These are phyloP conservation scores for Chaetomium tenue DNA, from an alignment of 495 filamentous ascomycete species.

Conservation along the genomic window DNA sequence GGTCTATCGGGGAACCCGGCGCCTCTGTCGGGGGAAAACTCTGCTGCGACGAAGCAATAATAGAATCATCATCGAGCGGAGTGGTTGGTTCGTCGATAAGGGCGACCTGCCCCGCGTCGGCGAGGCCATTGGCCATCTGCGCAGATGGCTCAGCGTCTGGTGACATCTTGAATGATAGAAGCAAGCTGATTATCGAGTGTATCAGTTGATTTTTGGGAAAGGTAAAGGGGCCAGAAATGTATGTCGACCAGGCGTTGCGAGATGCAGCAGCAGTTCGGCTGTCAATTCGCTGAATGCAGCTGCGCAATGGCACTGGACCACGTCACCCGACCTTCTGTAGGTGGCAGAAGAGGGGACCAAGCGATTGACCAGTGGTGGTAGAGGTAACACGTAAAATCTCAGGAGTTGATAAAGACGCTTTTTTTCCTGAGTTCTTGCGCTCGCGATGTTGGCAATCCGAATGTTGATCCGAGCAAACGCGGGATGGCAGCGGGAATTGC, in stretches of 20 bases:
- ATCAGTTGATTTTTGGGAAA: not conserved
- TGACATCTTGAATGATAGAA: constrained; percentile 21
- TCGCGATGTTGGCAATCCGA: not conserved
- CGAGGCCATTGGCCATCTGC: constrained; percentile 32
- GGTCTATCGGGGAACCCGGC: constrained; percentile 43
- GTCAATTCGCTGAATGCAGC: constrained; percentile 9
- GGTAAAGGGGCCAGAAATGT: not conserved
- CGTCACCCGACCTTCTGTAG: constrained; percentile 17
- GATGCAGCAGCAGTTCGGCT: not conserved
- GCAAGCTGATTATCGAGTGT: not conserved
- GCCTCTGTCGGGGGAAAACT: constrained; percentile 48
- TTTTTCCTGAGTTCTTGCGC: constrained; percentile 21
- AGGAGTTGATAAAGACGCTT: not conserved
- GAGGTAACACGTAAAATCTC: not conserved
- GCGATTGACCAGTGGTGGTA: not conserved
- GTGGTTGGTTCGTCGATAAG: constrained; percentile 41
- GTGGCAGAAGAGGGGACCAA: constrained; percentile 1
- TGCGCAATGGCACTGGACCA: constrained; percentile 20
- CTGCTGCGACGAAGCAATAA: constrained; percentile 39
- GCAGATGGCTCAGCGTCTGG: constrained; percentile 27
- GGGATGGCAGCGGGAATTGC: constrained; percentile 12
- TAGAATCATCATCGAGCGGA: constrained; percentile 37
- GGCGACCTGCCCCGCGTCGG: constrained; percentile 30
- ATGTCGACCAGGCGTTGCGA: not conserved
- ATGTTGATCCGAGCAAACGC: constrained; percentile 2